Evolutionary conservation across 805 yeast genomes (phyloP), one percentile per base, ranked within the genome.

Genomic region (Cephaloascus fragrans): DNA sequence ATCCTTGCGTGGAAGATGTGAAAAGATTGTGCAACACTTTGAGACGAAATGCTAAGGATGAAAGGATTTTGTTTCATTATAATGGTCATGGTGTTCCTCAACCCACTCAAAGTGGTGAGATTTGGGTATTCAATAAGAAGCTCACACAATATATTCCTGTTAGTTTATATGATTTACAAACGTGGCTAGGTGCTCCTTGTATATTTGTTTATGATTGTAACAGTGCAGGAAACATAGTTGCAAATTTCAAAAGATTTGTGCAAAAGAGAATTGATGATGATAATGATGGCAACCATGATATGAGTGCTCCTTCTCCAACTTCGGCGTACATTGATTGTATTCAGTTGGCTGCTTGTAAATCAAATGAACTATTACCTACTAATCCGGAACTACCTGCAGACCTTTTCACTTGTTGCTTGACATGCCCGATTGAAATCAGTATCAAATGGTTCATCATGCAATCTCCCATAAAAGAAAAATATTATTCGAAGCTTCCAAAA

Each of bases 11-110:
- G 17, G 98, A 93, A 53, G 98, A 93, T 53, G 82, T 88, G 32
- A 90, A 90, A 54, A 69, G 97, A 37, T 83, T 89, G 48, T 89
- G 97, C 56, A 83, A 86, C 47, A 83, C 94, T 0, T 63, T 93
- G 43, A 69, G 98, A 47, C 71, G 97, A 40, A 83, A 83, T 41
- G 95, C 97, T 2, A 86, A 89, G 52, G 97, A 90, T 44, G 97
- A 90, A 55, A 70, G 98, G 43, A 83, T 90, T 8, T 57, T 93
- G 39, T 90, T 93, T 57, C 97, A 93, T 56, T 93, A 93, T 57
- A 93, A 93, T 50, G 98, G 98, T 4, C 98, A 93, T 55, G 98
- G 98, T 18, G 98, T 93, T 2, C 98, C 98, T 0, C 87, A 87
- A 50, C 97, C 98, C 0, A 93, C 98, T 0, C 79, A 87, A 28